Base-by-base conservation (phyloP, 192 early-diverging fungal species). In the Podila horticola region DNA sequence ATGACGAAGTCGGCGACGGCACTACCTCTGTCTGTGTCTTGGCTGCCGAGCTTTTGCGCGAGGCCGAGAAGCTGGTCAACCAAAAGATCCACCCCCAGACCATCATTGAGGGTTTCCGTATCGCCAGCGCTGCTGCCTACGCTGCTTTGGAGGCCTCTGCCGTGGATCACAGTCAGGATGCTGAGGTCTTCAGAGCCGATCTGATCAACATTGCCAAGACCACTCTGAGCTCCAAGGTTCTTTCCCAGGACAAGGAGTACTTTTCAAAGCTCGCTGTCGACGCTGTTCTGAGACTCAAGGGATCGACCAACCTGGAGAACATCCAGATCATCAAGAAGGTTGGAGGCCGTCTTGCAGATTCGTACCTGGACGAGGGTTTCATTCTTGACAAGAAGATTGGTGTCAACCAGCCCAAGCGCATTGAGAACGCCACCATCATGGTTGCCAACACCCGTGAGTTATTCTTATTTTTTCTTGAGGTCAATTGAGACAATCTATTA, bases 301-400 rank as follows among this genome's bases (percentile, higher is more conserved):
- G 97, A 24, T 95, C 92, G 85, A 99, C 98, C 69, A 97, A 97
- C 76, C 88, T 99, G 74, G 97, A 98, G 73, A 91, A 97, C 87
- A 99, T 99, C 84, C 98, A 99, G 89, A 97, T 99, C 82, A 99
- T 99, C 86, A 99, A 99, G 88, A 98, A 98, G 90, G 87, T 91
- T 61, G 98, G 98, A 70, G 97, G 98, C 62, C 94, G 93, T 84
- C 89, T 99, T 49, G 91, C 89, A 12, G 98, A 98, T 76, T 98
- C 98, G 33, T 98, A 97, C 83, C 86, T 99, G 67, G 96, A 97
- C 74, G 96, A 98, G 83, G 95, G 94, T 84, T 99, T 99, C 81
- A 99, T 99, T 84, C 83, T 99, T 74, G 95, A 97, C 91, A 99
- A 99, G 86, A 95, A 96, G 91, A 96, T 98, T 74, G 98, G 98